Evolutionary conservation across 371 early-diverging fungal genomes (phyloP).

Genomic region (Haplosporangium sp.): DNA sequence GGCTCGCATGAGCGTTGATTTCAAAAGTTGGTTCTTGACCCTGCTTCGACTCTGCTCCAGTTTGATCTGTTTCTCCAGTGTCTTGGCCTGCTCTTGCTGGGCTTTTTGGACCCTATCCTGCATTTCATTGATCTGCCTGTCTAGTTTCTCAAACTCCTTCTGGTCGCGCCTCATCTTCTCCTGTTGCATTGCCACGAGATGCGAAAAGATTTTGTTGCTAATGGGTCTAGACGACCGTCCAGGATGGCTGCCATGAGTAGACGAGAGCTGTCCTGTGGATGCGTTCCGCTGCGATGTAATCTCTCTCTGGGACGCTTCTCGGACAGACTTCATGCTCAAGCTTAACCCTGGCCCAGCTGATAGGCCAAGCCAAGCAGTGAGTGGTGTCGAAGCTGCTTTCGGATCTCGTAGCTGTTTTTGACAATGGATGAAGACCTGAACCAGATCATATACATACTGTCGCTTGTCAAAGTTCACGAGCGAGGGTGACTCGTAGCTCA

Average conservation of each 20-base stretch:
- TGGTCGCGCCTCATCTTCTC: conserved; percentile 78
- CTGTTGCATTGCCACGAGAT: conserved; percentile 71
- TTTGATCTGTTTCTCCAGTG: conserved; percentile 70
- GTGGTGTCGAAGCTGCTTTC: conserved; percentile 25
- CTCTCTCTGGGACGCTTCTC: conserved; percentile 33
- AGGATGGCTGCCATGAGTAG: not conserved
- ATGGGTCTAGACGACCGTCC: conserved; percentile 5
- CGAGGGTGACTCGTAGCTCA: conserved; percentile 55
- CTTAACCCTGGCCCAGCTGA: conserved; percentile 33
- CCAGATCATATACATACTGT: conserved; percentile 70
- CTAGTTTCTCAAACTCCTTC: conserved; percentile 78
- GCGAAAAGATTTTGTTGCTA: conserved; percentile 59
- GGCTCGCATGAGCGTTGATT: conserved; percentile 64
- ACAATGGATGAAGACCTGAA: conserved; percentile 64
- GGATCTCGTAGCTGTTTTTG: conserved; percentile 18
- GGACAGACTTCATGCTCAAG: conserved; percentile 22
- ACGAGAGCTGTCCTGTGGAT: conserved; percentile 18
- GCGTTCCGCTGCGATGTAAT: conserved; percentile 6
- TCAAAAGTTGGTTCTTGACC: conserved; percentile 66
- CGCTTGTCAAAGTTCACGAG: conserved; percentile 81
- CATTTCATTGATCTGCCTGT: conserved; percentile 72
- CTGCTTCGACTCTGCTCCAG: conserved; percentile 64
- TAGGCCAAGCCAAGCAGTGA: conserved; percentile 39
- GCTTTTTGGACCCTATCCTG: conserved; percentile 77
- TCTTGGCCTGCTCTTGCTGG: conserved; percentile 75